Evolutionary conservation across 140 eudicot genomes (phyloP).

Genomic region (Flaveria floridana): DNA sequence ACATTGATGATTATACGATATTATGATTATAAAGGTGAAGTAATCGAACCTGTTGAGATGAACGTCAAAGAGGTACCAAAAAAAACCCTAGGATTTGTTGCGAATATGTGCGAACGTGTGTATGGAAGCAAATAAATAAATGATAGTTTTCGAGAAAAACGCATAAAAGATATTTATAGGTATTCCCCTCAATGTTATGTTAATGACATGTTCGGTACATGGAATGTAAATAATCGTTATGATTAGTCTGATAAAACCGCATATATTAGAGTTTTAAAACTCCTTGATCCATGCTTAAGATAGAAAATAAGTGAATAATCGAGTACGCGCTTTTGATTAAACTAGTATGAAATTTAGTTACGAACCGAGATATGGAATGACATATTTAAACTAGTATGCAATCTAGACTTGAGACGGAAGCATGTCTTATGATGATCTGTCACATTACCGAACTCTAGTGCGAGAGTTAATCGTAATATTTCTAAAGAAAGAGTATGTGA

Average conservation of each 20-base stretch:
- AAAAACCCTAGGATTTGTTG: slow-evolving; percentile 33
- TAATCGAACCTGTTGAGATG: slow-evolving; percentile 34
- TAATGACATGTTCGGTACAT: slow-evolving; percentile 9
- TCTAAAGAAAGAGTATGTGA: background rate
- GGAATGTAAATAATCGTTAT: background rate
- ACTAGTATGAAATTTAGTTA: background rate
- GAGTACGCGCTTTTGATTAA: background rate
- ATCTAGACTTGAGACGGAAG: background rate
- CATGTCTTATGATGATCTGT: background rate
- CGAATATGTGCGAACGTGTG: slow-evolving; percentile 20
- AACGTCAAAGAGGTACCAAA: slow-evolving; percentile 23
- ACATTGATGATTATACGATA: background rate
- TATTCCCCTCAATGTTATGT: slow-evolving; percentile 7
- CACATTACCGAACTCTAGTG: background rate
- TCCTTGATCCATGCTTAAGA: too few species aligned
- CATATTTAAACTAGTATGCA: too few species aligned
- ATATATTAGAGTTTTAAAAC: too few species aligned
- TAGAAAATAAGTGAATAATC: background rate
- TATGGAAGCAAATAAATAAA: slow-evolving; percentile 6
- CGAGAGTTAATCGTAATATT: background rate
- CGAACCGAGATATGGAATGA: background rate
- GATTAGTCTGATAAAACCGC: too few species aligned
- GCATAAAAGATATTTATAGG: slow-evolving; percentile 8
- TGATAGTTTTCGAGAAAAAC: background rate
- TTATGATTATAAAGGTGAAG: slow-evolving; percentile 10